Percentiles rank a stretch among this genome's conserved stretches.
These are phyloP conservation scores for Diospyros lotus DNA, from an alignment of 148 eudicot species.

Conservation along the genomic window DNA sequence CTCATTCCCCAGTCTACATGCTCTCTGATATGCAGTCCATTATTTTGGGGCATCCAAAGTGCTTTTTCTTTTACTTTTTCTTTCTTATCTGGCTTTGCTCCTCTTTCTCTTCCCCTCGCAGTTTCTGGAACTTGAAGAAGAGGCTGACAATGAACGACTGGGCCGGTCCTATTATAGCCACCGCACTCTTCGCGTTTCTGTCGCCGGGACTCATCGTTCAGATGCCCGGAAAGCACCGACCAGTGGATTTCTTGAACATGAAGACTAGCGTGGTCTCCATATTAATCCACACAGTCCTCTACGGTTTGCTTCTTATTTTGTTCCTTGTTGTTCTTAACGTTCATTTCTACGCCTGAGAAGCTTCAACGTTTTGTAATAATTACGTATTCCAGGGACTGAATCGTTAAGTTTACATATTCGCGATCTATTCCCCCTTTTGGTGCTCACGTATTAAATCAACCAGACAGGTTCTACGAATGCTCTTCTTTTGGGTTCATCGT, in stretches of 20 bases:
- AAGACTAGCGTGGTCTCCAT: slow-evolving; percentile 63
- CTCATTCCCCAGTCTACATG: slow-evolving; percentile 16
- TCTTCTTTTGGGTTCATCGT: no score
- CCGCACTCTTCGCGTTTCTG: slow-evolving; percentile 68
- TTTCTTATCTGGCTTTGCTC: not conserved
- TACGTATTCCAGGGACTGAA: no score
- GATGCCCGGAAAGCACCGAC: slow-evolving; percentile 56
- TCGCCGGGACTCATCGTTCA: slow-evolving; percentile 72
- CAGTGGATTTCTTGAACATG: slow-evolving; percentile 74
- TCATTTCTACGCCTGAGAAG: slow-evolving; percentile 51
- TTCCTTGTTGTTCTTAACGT: slow-evolving; percentile 63
- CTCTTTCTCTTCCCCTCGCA: not conserved
- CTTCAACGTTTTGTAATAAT: not conserved
- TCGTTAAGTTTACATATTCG: no score
- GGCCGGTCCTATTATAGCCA: slow-evolving; percentile 73
- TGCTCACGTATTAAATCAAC: no score
- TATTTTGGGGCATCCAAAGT: slow-evolving; percentile 11
- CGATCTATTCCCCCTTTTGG: no score
- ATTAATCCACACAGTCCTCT: slow-evolving; percentile 53
- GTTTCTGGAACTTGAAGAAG: not conserved
- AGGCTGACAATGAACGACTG: slow-evolving; percentile 49
- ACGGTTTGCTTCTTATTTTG: slow-evolving; percentile 69
- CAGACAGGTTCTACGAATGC: no score
- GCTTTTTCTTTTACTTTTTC: slow-evolving; percentile 14
- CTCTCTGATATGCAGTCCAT: not conserved